These are phyloP conservation scores for Alisma plantagoaquatica DNA, from an alignment of 106 monocot genomes.

Conservation along the genomic window DNA sequence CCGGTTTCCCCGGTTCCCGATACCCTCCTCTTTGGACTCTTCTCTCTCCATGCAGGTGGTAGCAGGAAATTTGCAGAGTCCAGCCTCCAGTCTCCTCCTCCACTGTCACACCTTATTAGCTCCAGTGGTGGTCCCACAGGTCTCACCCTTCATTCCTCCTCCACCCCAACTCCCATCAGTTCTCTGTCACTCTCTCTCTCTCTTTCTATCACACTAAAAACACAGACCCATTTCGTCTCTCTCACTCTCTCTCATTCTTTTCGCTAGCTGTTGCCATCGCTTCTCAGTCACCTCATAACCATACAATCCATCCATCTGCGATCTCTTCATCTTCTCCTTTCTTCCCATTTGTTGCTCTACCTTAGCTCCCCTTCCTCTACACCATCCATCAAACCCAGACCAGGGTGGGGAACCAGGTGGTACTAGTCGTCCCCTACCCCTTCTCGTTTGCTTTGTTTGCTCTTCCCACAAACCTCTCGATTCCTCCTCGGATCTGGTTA, in stretches of 20 bases:
- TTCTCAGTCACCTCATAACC: background rate
- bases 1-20: slow-evolving; percentile 12
- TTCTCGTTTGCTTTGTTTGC: no score
- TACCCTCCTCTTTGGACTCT: background rate
- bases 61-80: background rate
- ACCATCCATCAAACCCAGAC: no score
- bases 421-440: no score
- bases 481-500: no score
- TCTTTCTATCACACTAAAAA: background rate
- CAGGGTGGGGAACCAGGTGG: no score
- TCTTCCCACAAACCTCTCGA: no score
- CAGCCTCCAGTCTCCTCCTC: background rate
- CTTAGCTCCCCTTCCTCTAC: background rate
- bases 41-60: background rate
- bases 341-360: background rate
- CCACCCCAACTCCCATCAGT: no score
- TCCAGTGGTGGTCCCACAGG: background rate
- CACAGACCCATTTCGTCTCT: background rate
- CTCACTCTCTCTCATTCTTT: background rate
- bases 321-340: no score
- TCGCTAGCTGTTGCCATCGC: background rate
- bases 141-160: background rate
- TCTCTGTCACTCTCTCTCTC: slow-evolving; percentile 5
- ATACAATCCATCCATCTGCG: background rate
- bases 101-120: background rate